Evolutionary conservation across 768 basidiomycete genomes (phyloP).

Genomic region (Strobilomyces confusus): DNA sequence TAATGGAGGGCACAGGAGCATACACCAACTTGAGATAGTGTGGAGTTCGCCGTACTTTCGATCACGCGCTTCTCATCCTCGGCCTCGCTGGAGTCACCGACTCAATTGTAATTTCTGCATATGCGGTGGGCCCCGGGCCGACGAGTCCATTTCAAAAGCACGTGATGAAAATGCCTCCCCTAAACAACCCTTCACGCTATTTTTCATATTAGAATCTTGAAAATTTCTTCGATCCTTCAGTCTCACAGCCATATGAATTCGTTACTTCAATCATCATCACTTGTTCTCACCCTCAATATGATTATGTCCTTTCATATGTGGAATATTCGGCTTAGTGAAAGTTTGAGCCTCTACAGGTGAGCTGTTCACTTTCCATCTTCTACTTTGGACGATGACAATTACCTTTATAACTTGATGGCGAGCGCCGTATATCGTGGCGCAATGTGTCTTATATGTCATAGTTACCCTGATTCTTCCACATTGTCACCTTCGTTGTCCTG

Average conservation of each 20-base stretch:
- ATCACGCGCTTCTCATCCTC: too few relatives aligned
- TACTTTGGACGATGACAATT: slow-evolving; percentile 49
- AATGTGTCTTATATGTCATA: slow-evolving; percentile 75
- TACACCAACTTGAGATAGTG: too few relatives aligned
- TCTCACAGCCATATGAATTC: too few relatives aligned
- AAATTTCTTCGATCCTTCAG: too few relatives aligned
- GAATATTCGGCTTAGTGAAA: not conserved
- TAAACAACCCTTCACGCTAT: not conserved
- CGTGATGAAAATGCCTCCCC: not conserved
- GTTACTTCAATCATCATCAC: not conserved
- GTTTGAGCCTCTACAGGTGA: slow-evolving; percentile 3
- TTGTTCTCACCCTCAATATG: not conserved
- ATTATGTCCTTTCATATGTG: not conserved
- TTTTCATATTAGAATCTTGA: too few relatives aligned
- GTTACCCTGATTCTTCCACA: slow-evolving; percentile 77
- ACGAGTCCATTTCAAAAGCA: not conserved
- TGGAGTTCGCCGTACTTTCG: too few relatives aligned
- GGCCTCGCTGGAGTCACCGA: too few relatives aligned
- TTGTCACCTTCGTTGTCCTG: not conserved
- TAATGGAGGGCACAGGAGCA: too few relatives aligned
- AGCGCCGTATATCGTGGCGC: slow-evolving; percentile 47
- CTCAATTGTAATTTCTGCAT: too few relatives aligned
- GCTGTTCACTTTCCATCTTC: not conserved
- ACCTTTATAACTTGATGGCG: slow-evolving; percentile 38
- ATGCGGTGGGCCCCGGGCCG: too few relatives aligned